Base-by-base conservation (phyloP, 2,329 filamentous ascomycete species). In the Fusarium sp. region DNA sequence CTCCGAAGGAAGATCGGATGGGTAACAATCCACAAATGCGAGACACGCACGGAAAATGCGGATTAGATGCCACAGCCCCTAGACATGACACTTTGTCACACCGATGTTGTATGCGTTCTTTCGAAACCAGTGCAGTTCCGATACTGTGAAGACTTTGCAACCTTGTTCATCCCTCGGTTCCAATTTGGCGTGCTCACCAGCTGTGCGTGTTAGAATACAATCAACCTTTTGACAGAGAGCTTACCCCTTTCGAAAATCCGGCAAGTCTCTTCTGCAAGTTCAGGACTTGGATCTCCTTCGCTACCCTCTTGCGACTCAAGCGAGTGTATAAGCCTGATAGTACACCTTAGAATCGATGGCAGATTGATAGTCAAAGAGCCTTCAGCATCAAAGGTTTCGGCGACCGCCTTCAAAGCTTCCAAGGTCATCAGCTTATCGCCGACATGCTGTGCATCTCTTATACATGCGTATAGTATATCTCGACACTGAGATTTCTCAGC, bases 91-190 rank as follows among this genome's bases (percentile, higher is more conserved):
- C 73, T 91, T 85, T 69, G 90, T 90, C 9, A 96, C 82, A 0
- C 91, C 91, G 12, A 95, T 81, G 74, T 96, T 97, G 84, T 97
- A 97, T 3, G 92, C 88, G 72, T 93, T 96, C 71, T 91, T 91
- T 42, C 91, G 92, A 79, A 97, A 95, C 94, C 94, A 97, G 74
- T 95, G 88, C 8, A 97, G 85, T 76, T 98, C 94, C 7, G 85
- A 80, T 1, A 87, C 66, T 2, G 87, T 89, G 78, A 95, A 94
- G 3, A 87, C 65, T 70, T 82, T 88, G 38, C 82, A 81, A 14
- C 84, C 85, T 24, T 83, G 76, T 45, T 76, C 80, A 72, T 84
- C 84, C 58, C 78, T 84, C 6, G 78, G 82, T 24, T 80, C 81
- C 66, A 81, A 73, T 38, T 83, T 65, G 26, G 81, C 77, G 62